Conservation (phyloP, 495 filamentous ascomycete genomes). For the Terfezia claveryi region DNA sequence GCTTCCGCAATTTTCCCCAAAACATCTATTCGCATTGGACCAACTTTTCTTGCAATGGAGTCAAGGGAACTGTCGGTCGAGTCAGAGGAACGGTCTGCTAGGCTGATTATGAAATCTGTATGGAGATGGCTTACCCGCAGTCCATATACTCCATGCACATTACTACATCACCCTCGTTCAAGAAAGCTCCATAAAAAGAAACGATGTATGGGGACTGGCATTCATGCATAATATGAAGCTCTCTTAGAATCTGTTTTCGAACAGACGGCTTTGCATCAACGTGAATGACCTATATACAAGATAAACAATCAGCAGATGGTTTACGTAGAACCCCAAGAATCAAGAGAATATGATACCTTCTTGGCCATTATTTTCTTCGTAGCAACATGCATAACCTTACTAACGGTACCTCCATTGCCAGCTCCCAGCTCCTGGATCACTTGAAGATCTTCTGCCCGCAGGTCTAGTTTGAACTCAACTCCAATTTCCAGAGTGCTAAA, state of each 20-base stretch:
- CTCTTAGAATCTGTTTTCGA: slow-evolving; percentile 82
- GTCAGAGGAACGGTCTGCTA: neutral
- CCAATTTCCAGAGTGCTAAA: slow-evolving; percentile 69
- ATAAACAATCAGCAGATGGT: neutral
- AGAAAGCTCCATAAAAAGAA: slow-evolving; percentile 88
- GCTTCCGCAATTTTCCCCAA: slow-evolving; percentile 98
- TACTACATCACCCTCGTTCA: slow-evolving; percentile 91
- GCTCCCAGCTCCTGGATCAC: slow-evolving; percentile 85
- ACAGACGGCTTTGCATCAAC: slow-evolving; percentile 95
- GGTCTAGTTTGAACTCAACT: slow-evolving; percentile 81
- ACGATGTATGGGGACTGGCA: slow-evolving; percentile 94
- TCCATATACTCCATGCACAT: slow-evolving; percentile 99
- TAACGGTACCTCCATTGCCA: slow-evolving; percentile 92
- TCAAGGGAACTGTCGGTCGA: slow-evolving; percentile 53
- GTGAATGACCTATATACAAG: slow-evolving; percentile 55
- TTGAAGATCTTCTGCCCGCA: slow-evolving; percentile 78
- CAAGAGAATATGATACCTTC: slow-evolving; percentile 40
- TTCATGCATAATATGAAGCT: slow-evolving; percentile 93
- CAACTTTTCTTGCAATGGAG: slow-evolving; percentile 78
- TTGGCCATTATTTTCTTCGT: slow-evolving; percentile 92
- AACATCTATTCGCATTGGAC: slow-evolving; percentile 90
- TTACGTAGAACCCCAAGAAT: neutral
- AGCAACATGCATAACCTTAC: slow-evolving; percentile 86
- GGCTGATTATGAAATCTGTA: neutral
- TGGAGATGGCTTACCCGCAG: slow-evolving; percentile 51